Base-by-base conservation (phyloP, 306 rosid species). In the Malus fusca region DNA sequence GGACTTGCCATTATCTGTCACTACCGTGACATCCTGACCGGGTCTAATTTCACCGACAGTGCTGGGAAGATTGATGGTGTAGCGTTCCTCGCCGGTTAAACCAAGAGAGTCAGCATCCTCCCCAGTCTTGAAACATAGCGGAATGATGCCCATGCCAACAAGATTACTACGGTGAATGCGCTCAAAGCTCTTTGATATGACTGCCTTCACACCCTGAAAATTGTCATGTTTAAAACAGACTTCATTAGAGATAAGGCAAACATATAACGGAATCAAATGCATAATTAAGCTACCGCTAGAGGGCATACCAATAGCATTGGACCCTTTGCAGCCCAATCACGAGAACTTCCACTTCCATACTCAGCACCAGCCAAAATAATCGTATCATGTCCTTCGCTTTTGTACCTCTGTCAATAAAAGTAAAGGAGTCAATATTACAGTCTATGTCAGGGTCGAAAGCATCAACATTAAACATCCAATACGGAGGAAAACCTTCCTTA, bases 301-400 rank as follows among this genome's bases (percentile, higher is more conserved):
- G 68, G 46, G 48, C 53, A 51, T 88, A 92, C 98, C 93, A 91
- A 84, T 66, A 94, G 93, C 97, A 80, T 92, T 75, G 97, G 97
- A 37, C 97, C 97, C 87, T 94, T 94, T 58, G 97, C 97, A 82
- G 97, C 98, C 97, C 97, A 94, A 82, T 94, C 98, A 37, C 97
- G 96, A 26, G 98, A 94, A 78, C 97, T 94, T 85, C 98, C 98
- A 75, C 97, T 94, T 46, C 98, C 97, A 71, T 94, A 92, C 81
- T 94, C 97, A 33, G 98, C 92, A 71, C 98, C 97, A 55, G 98
- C 98, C 66, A 94, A 75, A 78, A 94, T 87, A 72, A 94, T 87
- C 30, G 90, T 88, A 44, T 79, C 90, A 40, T 88, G 85, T 66
- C 97, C 98, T 75, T 89, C 91, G 42, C 83, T 83, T 86, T 87